phyloP scores from a whole-genome alignment of 805 yeast species.

The Monosporozyma yasuniensis region DNA sequence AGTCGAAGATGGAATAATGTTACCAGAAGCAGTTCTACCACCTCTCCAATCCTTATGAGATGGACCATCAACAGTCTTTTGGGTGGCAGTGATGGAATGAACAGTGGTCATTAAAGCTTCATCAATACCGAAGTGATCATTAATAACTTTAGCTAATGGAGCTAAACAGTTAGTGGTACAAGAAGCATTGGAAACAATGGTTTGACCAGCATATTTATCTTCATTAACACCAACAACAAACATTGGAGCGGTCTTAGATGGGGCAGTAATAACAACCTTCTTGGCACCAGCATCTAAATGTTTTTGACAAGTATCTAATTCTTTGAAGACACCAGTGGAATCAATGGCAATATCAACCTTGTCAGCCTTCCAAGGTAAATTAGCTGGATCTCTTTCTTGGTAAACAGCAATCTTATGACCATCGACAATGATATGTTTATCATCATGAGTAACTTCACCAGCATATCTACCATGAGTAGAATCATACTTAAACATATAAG shows the following conservation, averaged over 20 bases:
- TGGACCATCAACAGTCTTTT: slow-evolving; percentile 69
- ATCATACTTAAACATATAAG: slow-evolving; percentile 69
- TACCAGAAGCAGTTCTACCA: slow-evolving; percentile 69
- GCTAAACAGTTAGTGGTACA: slow-evolving; percentile 72
- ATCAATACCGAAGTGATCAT: slow-evolving; percentile 57
- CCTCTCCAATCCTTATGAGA: slow-evolving; percentile 77
- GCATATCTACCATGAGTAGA: slow-evolving; percentile 58
- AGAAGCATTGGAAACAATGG: slow-evolving; percentile 60
- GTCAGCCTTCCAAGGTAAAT: slow-evolving; percentile 58
- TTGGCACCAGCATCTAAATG: slow-evolving; percentile 68
- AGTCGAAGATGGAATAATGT: slow-evolving; percentile 66
- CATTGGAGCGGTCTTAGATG: slow-evolving; percentile 65
- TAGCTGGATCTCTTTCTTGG: slow-evolving; percentile 61
- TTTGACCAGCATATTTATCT: slow-evolving; percentile 47
- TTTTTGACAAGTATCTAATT: slow-evolving; percentile 53
- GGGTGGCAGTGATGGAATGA: slow-evolving; percentile 64
- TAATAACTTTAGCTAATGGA: slow-evolving; percentile 60
- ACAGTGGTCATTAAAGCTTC: slow-evolving; percentile 72
- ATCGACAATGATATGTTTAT: slow-evolving; percentile 43
- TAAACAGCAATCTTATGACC: slow-evolving; percentile 42
- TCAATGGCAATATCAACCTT: slow-evolving; percentile 58
- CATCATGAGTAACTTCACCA: slow-evolving; percentile 50
- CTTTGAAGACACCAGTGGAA: slow-evolving; percentile 68
- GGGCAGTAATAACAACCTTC: slow-evolving; percentile 65
- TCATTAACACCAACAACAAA: slow-evolving; percentile 65